Evolutionary conservation across 257 asterid genomes (phyloP), one percentile per base, ranked within the genome.

Genomic region (Lantana camara): DNA sequence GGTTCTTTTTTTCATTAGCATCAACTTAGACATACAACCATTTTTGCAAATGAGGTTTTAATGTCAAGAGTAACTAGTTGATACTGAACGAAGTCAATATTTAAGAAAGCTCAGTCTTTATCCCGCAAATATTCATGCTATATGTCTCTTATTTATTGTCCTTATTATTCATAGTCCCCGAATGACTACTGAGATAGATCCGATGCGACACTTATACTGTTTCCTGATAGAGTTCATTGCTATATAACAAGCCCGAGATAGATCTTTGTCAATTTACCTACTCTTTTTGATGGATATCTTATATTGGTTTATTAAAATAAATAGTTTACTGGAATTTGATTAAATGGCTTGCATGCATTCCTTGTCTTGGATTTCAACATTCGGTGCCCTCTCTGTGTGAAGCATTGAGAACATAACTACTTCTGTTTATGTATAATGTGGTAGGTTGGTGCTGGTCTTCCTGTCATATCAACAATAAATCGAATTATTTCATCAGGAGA

Each of bases 371-470:
- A n/a, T 19, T 64, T 47, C 0, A 16, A 27, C 53, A 45, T 27
- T 27, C 9, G 51, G 51, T 38, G 47, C 42, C 41, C 11, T 27
- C 69, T 19, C 24, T 57, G 3, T 40, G 40, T 52, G 63, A 40
- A 70, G 57, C 15, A 47, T 14, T 59, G 24, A 23, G 15, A 34
- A 42, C 22, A 23, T 49, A 40, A 57, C 55, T 53, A 38, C 59
- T 27, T 34, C 27, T 23, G 16, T 73, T 60, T 50, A 59, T 34
- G 17, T 64, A 17, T 69, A 45, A 41, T 60, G 23, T 76, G 73
- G 54, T 79, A 92, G 98, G 98, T 92, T 70, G 98, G 98, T 73
- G 98, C 98, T 35, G 97, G 98, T 60, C 96, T 92, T 63, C 98
- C 98, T 59, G 86, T 90, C 65, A 89, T 92, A 68, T 88, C 96